Percentiles rank a stretch among this genome's conserved stretches.
Evolutionary conservation across 371 early-diverging fungal genomes (phyloP).

Genomic region (Mortierella sp.): DNA sequence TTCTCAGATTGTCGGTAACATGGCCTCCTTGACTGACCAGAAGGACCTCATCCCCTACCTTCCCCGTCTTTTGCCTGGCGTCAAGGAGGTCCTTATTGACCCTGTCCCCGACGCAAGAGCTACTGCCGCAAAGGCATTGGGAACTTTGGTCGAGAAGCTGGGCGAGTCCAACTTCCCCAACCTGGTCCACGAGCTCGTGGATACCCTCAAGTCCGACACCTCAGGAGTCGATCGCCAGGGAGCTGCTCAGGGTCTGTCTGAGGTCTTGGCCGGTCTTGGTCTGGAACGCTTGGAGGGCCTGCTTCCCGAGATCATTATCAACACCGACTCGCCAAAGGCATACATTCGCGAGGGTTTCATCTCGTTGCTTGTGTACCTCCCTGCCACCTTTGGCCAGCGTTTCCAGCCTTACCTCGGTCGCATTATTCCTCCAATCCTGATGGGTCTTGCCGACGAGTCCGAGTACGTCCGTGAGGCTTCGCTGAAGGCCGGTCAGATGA

Average conservation of each 20-base stretch:
- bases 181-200: slow-evolving; percentile 87
- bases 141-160: slow-evolving; percentile 90
- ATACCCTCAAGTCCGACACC: slow-evolving; percentile 88
- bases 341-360: slow-evolving; percentile 98
- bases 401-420: slow-evolving; percentile 93
- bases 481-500: slow-evolving; percentile 92
- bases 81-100: slow-evolving; percentile 92
- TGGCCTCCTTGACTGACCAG: slow-evolving; percentile 93
- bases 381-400: slow-evolving; percentile 91
- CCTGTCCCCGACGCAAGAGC: slow-evolving; percentile 97
- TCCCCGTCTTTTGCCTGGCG: slow-evolving; percentile 82
- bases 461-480: slow-evolving; percentile 96
- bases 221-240: slow-evolving; percentile 96
- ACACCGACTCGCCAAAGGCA: slow-evolving; percentile 78
- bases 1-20: slow-evolving; percentile 97
- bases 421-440: slow-evolving; percentile 89
- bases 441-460: slow-evolving; percentile 95
- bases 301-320: slow-evolving; percentile 91
- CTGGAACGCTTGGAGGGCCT: slow-evolving; percentile 88
- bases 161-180: slow-evolving; percentile 96
- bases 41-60: slow-evolving; percentile 93
- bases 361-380: slow-evolving; percentile 93
- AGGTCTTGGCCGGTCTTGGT: slow-evolving; percentile 93
- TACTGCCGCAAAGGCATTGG: slow-evolving; percentile 94
- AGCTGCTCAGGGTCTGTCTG: slow-evolving; percentile 97